Conservation (phyloP, 306 rosid genomes). For the Dalbergia cochinchinensis region DNA sequence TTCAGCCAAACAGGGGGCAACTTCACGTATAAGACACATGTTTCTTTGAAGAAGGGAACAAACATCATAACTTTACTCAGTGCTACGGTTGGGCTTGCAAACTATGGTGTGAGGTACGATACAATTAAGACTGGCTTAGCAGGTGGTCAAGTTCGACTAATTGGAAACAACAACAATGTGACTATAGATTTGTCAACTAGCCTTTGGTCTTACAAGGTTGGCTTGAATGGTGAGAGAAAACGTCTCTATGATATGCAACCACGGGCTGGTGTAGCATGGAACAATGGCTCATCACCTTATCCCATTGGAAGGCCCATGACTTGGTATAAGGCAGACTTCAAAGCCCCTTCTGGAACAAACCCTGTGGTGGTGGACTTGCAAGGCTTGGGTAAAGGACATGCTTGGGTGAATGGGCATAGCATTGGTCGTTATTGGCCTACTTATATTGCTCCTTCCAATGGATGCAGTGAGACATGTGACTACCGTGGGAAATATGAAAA, state of each 20-base stretch:
- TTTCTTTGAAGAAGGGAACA: background rate
- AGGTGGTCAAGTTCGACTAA: slow-evolving; percentile 17
- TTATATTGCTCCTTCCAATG: background rate
- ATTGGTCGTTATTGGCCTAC: slow-evolving; percentile 43
- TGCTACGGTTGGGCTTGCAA: background rate
- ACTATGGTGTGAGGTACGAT: background rate
- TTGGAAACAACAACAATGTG: background rate
- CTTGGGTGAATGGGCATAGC: slow-evolving; percentile 42
- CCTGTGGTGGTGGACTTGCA: slow-evolving; percentile 44
- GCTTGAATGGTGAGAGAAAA: slow-evolving; percentile 24
- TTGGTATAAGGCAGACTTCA: slow-evolving; percentile 24
- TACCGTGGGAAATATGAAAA: slow-evolving; percentile 9
- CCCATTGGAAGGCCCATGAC: background rate
- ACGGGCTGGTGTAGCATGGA: background rate
- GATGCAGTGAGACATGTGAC: slow-evolving; percentile 33
- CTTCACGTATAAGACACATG: background rate
- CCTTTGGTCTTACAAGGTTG: slow-evolving; percentile 20
- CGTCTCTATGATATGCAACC: background rate
- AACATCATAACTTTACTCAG: background rate
- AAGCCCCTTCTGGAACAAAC: slow-evolving; percentile 23
- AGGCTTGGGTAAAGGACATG: slow-evolving; percentile 44
- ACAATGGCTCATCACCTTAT: background rate
- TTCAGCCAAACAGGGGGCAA: background rate
- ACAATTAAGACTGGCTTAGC: slow-evolving; percentile 22
- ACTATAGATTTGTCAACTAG: slow-evolving; percentile 10